phyloP scores from a whole-genome alignment of 2,329 filamentous ascomycete genomes.

The Pseudocercospora fuligena region DNA sequence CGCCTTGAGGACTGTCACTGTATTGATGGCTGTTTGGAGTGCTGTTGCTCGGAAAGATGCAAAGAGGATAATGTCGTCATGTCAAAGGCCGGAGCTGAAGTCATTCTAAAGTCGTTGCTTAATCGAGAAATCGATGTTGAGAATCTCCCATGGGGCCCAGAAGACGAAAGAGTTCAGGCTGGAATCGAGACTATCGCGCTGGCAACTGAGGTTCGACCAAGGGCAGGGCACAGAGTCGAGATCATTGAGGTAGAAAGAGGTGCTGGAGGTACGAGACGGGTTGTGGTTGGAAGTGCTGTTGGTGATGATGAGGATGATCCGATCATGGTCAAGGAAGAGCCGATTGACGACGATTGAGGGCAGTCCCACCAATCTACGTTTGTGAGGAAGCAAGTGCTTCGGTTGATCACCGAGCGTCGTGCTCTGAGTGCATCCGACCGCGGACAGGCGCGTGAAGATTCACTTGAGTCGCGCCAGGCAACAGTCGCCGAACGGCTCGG shows the following conservation, averaged over 20 bases:
- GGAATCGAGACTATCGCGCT: constrained; percentile 83
- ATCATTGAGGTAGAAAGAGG: constrained; percentile 48
- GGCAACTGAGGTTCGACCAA: constrained; percentile 67
- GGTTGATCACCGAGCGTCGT: no score
- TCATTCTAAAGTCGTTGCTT: constrained; percentile 77
- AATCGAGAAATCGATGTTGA: constrained; percentile 81
- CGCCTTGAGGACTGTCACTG: constrained; percentile 79
- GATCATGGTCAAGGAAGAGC: constrained; percentile 43
- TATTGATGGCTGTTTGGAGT: constrained; percentile 82
- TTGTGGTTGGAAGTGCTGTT: constrained; percentile 31
- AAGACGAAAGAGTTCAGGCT: constrained; percentile 66
- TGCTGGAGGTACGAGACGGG: constrained; percentile 36
- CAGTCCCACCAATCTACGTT: no score
- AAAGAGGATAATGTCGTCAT: constrained; percentile 88
- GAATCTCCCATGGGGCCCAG: constrained; percentile 81
- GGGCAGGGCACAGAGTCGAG: constrained; percentile 46
- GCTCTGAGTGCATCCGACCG: no score
- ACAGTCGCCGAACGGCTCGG: no score
- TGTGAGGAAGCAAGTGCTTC: no score
- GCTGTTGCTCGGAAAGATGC: constrained; percentile 83
- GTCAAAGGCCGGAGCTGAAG: constrained; percentile 85
- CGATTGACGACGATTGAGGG: constrained; percentile 30
- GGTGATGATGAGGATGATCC: constrained; percentile 30
- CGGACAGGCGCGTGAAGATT: no score
- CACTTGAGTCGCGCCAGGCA: no score